Evolutionary conservation across 1,284 basidiomycete genomes (phyloP), one percentile per base, ranked within the genome.

Genomic region (Leccinum pachyderme): DNA sequence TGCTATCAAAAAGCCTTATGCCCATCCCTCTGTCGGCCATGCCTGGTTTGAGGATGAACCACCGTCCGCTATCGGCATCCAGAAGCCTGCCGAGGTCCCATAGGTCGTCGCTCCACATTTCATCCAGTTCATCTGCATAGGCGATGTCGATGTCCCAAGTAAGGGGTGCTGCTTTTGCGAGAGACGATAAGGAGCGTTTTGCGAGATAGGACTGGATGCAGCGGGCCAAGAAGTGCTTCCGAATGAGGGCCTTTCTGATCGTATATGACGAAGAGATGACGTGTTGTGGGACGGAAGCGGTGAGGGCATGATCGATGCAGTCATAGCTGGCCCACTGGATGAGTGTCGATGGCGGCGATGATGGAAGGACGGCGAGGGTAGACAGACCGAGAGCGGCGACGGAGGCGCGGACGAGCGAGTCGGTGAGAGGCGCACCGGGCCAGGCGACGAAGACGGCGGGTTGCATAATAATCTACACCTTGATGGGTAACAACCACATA

Each of bases 1-100:
- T 87, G 48, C 81, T 88, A 52, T 89, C 84, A 72, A 99, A 98
- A 51, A 99, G 76, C 37, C 95, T 77, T 59, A 99, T 96, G 0
- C 96, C 97, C 78, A 94, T 92, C 4, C 94, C 97, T 52, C 94
- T 82, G 76, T 99, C 96, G 1, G 95, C 89, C 89, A 99, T 97
- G 11, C 94, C 94, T 37, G 97, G 95, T 74, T 99, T 99, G 52
- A 99, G 73, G 55, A 98, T 95, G 80, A 87, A 98, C 94, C 95
- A 94, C 57, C 76, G 83, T 41, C 11, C 46, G 12, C 68, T 28
- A 24, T 63, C 50, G 12, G 44, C 70, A 28, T 84, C 80, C 32
- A 98, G 77, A 28, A 79, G 75, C 53, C 82, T 74, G 3, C 80
- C 83, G 9, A 99, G 81, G 53, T 98, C 95, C 78, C 89, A 99